Evolutionary conservation across 257 asterid genomes (phyloP), one percentile per base, ranked within the genome.

Genomic region (Sherardia arvensis): DNA sequence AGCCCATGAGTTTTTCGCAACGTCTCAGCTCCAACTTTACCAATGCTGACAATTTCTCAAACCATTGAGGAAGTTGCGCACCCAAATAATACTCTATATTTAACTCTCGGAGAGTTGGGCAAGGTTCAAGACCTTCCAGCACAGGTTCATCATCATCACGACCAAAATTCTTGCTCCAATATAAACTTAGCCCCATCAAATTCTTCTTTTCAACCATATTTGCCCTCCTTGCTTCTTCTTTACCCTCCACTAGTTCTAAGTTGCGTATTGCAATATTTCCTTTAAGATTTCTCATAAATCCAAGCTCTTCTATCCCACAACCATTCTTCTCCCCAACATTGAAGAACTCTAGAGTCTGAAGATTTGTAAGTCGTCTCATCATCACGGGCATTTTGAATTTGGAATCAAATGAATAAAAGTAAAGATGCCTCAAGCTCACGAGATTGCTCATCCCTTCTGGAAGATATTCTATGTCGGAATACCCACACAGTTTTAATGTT

Each of bases 401-500:
- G 7, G 11, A 2, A 0, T 34, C 14, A 12, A 20, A 17, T 47
- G 4, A 14, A 8, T 8, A 3, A 26, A 30, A 61, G 28, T 71
- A 53, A 21, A 78, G 65, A 54, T 78, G 83, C 36, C 83, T 62
- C 73, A 78, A 66, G 45, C 65, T 72, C 10, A 74, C 14, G 51
- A 74, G 63, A 45, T 54, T 1, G 21, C 8, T 21, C 61, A 72
- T 26, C 11, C 59, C 26, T 17, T 36, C 17, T 2, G 78, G 84
- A 27, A 72, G 66, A 29, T 8, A 45, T 1, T 57, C 7, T 2
- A 74, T 45, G 0, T 4, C 1, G 7, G 3, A 1, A 7, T 63
- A 71, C 0, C 2, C 0, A 11, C 0, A 2, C 5, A 57, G 34
- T 27, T 29, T 43, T 22, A 76, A 14, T 1, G 78, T 79, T 53